A percentile compares a stretch with the other conserved stretches of the same genome.
These are phyloP conservation scores for Scedosporium minutisporum DNA, from an alignment of 2,329 filamentous ascomycete species.

Conservation along the genomic window DNA sequence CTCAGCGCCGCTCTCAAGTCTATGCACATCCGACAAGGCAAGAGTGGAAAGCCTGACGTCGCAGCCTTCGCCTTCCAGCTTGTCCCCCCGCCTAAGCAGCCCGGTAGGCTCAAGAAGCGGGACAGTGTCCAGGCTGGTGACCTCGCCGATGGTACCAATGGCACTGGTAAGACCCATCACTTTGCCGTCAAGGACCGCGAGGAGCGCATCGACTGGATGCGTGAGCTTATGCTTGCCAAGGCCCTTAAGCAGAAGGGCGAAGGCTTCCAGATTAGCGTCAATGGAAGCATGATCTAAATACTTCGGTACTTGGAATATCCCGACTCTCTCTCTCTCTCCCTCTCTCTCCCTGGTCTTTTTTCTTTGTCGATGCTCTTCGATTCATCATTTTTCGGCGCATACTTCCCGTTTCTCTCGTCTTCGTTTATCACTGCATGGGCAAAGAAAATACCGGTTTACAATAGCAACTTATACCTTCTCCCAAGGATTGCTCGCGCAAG, in stretches of 20 bases:
- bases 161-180: constrained; percentile 76
- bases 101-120: constrained; percentile 42
- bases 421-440: constrained; percentile 1
- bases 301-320: constrained; percentile 7
- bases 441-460: constrained; percentile 2
- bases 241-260: constrained; percentile 75
- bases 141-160: constrained; percentile 40
- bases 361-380: constrained; percentile 12
- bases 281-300: constrained; percentile 62
- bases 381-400: constrained; percentile 8
- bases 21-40: constrained; percentile 50
- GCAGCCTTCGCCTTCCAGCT: constrained; percentile 79
- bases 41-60: constrained; percentile 42
- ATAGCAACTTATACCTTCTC: not conserved
- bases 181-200: constrained; percentile 83
- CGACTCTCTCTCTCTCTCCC: constrained; percentile 1
- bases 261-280: constrained; percentile 73
- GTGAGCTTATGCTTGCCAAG: constrained; percentile 85
- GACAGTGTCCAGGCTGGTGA: constrained; percentile 34
- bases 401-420: constrained; percentile 7
- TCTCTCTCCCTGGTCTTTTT: constrained; percentile 10
- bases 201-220: constrained; percentile 95
- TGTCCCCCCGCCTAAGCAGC: constrained; percentile 57
- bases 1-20: constrained; percentile 81
- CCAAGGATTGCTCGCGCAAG: not conserved